These are phyloP conservation scores for Lunularia cruciata DNA, from an alignment of 225 moss, liverwort and hornwort genomes.

Conservation along the genomic window DNA sequence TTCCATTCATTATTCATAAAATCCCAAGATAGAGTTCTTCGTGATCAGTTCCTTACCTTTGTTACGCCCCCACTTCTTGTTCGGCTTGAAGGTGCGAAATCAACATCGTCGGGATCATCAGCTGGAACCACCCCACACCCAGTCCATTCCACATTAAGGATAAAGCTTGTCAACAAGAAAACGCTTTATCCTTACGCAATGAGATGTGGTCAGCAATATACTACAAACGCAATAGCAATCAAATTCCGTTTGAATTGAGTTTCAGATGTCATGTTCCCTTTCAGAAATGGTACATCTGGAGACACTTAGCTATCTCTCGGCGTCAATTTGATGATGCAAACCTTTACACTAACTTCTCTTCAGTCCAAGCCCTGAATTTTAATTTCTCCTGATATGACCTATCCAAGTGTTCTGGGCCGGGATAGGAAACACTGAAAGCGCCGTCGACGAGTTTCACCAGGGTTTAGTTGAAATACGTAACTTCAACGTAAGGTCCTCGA, in stretches of 20 bases:
- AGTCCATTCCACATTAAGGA: conserved; percentile 9
- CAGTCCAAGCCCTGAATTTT: too few relatives aligned
- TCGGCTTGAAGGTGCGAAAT: conserved; percentile 46
- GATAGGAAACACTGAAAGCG: background rate
- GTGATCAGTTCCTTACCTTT: conserved; percentile 33
- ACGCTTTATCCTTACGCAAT: background rate
- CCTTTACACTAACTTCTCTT: background rate
- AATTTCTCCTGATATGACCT: background rate
- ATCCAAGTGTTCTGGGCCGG: background rate
- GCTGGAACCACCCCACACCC: conserved; percentile 26
- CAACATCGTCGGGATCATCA: conserved; percentile 49
- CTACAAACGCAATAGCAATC: too few relatives aligned
- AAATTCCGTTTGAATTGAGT: too few relatives aligned
- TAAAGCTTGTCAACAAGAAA: background rate
- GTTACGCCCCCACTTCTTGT: conserved; percentile 31
- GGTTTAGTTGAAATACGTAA: background rate
- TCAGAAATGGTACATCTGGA: too few relatives aligned
- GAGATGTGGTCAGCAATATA: too few relatives aligned
- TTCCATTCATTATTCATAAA: background rate
- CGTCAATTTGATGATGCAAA: too few relatives aligned
- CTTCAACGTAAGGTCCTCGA: background rate
- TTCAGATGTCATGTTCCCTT: too few relatives aligned
- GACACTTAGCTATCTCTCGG: too few relatives aligned
- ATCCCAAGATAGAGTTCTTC: background rate
- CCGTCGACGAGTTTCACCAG: background rate